These are phyloP conservation scores for Solanum hybrid DNA, from an alignment of 305 asterid genomes.

Conservation along the genomic window DNA sequence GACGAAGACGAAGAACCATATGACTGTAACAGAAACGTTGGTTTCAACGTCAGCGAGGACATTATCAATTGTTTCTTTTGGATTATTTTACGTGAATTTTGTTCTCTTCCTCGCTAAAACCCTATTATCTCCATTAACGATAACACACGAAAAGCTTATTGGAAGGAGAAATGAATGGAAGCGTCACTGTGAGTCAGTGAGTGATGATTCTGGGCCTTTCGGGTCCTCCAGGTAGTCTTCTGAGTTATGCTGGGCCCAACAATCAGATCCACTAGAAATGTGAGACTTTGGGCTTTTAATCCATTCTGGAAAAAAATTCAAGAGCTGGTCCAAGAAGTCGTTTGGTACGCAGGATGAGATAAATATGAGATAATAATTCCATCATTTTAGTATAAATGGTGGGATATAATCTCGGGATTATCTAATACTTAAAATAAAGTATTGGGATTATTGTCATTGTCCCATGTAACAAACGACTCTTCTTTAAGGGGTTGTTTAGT, in stretches of 20 bases:
- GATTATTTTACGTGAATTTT: background rate
- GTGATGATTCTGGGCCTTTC: background rate
- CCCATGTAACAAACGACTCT: background rate
- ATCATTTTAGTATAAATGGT: background rate
- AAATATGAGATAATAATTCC: background rate
- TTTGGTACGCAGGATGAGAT: background rate
- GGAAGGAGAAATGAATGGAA: background rate
- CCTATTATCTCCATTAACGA: slow-evolving; percentile 28
- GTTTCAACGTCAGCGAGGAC: slow-evolving; percentile 52
- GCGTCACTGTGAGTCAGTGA: background rate
- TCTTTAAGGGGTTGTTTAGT: background rate
- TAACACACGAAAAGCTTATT: background rate
- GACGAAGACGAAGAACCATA: slow-evolving; percentile 27
- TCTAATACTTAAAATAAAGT: too few species aligned
- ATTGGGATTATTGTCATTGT: too few species aligned
- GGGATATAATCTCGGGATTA: background rate
- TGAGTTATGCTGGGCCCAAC: background rate
- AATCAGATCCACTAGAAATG: background rate
- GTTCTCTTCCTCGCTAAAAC: slow-evolving; percentile 6
- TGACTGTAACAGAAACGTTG: slow-evolving; percentile 34
- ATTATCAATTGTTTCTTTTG: slow-evolving; percentile 16
- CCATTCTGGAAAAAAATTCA: background rate
- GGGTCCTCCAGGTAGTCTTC: background rate
- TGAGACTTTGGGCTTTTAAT: background rate
- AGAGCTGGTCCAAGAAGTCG: background rate